Evolutionary conservation across 177 flowering plant genomes (phyloP), one percentile per base, ranked within the genome.

Genomic region (Tripterygium wilfordii): DNA sequence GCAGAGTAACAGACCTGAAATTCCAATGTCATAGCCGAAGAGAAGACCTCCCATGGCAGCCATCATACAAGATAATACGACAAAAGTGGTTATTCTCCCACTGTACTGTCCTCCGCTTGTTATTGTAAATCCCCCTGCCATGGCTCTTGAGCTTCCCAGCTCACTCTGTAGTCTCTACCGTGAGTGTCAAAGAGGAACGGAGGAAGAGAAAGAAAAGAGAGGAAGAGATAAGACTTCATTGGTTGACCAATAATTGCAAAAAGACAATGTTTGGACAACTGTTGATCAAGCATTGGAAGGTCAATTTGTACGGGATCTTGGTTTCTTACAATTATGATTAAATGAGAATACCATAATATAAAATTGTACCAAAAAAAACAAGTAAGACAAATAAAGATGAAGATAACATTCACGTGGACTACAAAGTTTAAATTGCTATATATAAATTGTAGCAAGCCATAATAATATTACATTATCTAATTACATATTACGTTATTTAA

Each of bases 11-110:
- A 45, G 32, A 60, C 64, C 64, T 48, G 64, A 40, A 46, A 53
- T 43, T 47, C 64, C 64, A 48, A 60, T 48, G 33, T 60, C 64
- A 33, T 53, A 60, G 38, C 64, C 64, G 2, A 60, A 60, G 16
- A 60, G 41, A 12, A 60, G 22, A 10, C 64, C 64, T 32, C 64
- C 64, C 48, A 43, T 60, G 58, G 54, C 64, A 32, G 58, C 64
- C 58, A 60, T 53, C 30, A 47, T 46, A 40, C 64, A 53, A 25
- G 64, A 60, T 8, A 53, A 15, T 21, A 60, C 40, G 2, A 53
- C 54, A 10, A 60, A 45, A 0, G 24, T 5, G 21, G 64, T 60
- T 5, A 60, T 45, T 44, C 36, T 60, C 18, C 64, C 64, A 40
- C 38, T 51, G 46, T 58, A 58, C 10, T 41, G 26, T 13, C 24